Base-by-base conservation (phyloP, 371 early-diverging fungal genomes). In the Saksenaea oblongispora region DNA sequence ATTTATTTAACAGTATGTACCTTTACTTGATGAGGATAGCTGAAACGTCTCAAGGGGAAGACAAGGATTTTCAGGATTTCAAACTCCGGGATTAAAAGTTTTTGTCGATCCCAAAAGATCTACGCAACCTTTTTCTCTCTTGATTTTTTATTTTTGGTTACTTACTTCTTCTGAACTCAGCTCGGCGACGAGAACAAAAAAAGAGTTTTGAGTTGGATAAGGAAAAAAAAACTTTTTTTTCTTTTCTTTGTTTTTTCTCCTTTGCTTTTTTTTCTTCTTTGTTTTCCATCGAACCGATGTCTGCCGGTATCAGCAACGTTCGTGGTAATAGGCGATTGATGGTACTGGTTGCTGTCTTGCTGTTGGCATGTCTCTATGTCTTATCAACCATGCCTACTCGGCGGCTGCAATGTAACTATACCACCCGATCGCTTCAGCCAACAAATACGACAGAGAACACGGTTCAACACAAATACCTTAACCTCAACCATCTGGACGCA, bases 401-500 rank as follows among this genome's bases (percentile, higher is more conserved):
- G 56, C 55, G 35, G 56, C 28, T 11, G 57, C 66, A 34, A 42
- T 60, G 37, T 61, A 60, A 24, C 56, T 59, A 22, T 28, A 53
- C 57, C 47, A 42, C 18, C 13, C 53, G 34, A 36, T 15, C 13
- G 22, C 36, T 8, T 24, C 5, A 22, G 39, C 22, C 37, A n/a
- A 35, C 13, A 42, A 39, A 0, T 41, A 59, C 27, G n/a, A n/a
- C 44, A 17, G 17, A 54, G 22, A 34, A 10, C 28, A 27, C 61
- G 51, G 51, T 14, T 36, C 44, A 31, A 26, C 44, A 34, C 7
- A 39, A 61, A 9, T 69, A 69, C 41, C 59, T 64, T 0, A 63
- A 70, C 35, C 63, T 70, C 37, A 70, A 70, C 17, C 28, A 22
- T 17, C 22, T 70, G 37, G 65, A 70, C 54, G 65, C 70, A 27